Percentiles rank a stretch among this genome's conserved stretches.
These are phyloP conservation scores for Aspergillus sp. DNA, from an alignment of 2,329 filamentous ascomycete species.

Conservation along the genomic window DNA sequence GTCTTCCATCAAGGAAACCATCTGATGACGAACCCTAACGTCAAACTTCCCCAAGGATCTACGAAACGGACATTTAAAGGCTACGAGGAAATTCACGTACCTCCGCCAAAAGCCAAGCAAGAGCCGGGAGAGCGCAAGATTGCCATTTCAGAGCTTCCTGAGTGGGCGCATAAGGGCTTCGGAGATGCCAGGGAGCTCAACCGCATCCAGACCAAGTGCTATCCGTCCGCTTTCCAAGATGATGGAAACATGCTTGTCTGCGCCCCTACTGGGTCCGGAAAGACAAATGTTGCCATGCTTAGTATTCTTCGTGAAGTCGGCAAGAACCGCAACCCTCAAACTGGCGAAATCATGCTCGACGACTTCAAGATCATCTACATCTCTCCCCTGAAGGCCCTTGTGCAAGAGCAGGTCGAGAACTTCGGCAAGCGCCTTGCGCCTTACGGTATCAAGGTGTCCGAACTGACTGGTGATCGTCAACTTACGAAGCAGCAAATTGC, in stretches of 20 bases:
- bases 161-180: conserved; percentile 89
- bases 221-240: conserved; percentile 83
- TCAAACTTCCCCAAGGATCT: conserved; percentile 89
- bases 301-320: conserved; percentile 95
- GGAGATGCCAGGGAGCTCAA: conserved; percentile 86
- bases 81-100: conserved; percentile 98
- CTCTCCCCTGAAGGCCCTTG: conserved; percentile 90
- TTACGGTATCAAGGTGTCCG: conserved; percentile 91
- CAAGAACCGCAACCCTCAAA: conserved; percentile 85
- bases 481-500: conserved; percentile 98
- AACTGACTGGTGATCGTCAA: conserved; percentile 95
- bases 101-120: conserved; percentile 83
- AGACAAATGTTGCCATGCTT: conserved; percentile 98
- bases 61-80: conserved; percentile 96
- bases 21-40: conserved; percentile 98
- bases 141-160: conserved; percentile 83
- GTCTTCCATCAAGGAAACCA: conserved; percentile 98
- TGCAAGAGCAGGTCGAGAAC: conserved; percentile 97
- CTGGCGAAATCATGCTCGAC: conserved; percentile 93
- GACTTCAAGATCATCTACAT: conserved; percentile 99
- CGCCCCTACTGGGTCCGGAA: conserved; percentile 94
- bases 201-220: conserved; percentile 94
- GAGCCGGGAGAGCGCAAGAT: conserved; percentile 81
- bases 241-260: conserved; percentile 98
- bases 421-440: conserved; percentile 89